These are phyloP conservation scores for Russula sp. DNA, from an alignment of 768 basidiomycete genomes.

Conservation along the genomic window DNA sequence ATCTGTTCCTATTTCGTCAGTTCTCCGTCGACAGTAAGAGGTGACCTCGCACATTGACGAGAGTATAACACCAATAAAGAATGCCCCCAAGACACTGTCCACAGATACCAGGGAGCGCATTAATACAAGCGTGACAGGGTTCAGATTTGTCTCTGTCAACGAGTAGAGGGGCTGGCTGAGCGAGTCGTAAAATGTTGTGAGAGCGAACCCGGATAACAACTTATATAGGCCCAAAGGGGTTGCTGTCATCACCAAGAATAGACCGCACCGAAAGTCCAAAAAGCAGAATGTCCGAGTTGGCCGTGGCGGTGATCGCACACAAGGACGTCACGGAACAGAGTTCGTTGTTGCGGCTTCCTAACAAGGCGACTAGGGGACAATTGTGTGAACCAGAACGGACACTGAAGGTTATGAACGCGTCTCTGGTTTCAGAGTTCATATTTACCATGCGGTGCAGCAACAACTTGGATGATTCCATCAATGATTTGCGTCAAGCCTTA, in stretches of 20 bases:
- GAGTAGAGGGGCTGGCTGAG: not conserved
- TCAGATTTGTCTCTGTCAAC: not conserved
- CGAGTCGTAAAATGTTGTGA: not conserved
- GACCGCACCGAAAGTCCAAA: not conserved
- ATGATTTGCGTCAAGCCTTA: too few relatives aligned
- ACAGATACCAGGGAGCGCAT: not conserved
- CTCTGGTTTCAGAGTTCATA: too few relatives aligned
- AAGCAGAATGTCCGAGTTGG: not conserved
- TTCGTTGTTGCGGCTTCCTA: too few relatives aligned
- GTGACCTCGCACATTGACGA: conserved; percentile 2
- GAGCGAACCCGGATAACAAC: not conserved
- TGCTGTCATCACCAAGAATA: not conserved
- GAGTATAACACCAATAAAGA: conserved; percentile 1
- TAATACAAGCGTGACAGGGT: not conserved
- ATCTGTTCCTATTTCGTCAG: not conserved
- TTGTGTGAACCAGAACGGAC: too few relatives aligned
- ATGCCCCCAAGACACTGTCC: not conserved
- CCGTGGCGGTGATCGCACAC: not conserved
- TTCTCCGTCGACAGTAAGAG: not conserved
- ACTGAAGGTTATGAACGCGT: too few relatives aligned
- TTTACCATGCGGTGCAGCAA: too few relatives aligned
- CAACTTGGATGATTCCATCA: too few relatives aligned
- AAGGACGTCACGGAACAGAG: too few relatives aligned
- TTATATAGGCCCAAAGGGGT: not conserved
- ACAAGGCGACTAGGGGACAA: too few relatives aligned